phyloP scores from a whole-genome alignment of 768 basidiomycete genomes.

The Tricholoma hemisulphureum region DNA sequence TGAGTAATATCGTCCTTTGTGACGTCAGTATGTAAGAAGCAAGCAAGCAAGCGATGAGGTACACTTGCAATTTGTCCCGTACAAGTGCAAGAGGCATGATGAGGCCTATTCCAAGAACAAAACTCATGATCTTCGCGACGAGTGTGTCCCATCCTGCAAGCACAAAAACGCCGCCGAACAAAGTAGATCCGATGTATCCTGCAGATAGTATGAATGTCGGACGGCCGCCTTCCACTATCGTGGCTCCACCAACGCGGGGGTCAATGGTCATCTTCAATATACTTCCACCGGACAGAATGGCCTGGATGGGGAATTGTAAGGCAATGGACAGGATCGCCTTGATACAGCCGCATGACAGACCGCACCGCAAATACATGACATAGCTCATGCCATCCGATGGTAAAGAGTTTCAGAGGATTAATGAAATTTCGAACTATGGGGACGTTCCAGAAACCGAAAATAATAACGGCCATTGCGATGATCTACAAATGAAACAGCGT shows the following conservation, averaged over 20 bases:
- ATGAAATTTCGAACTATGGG: constrained; percentile 77
- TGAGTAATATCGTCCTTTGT: constrained; percentile 79
- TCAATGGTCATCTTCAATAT: constrained; percentile 82
- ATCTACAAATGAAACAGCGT: constrained; percentile 45
- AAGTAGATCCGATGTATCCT: constrained; percentile 80
- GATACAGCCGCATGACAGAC: constrained; percentile 6
- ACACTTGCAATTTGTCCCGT: constrained; percentile 81
- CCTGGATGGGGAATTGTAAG: constrained; percentile 39
- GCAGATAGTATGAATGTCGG: constrained; percentile 71
- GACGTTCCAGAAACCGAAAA: constrained; percentile 87
- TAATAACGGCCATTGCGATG: constrained; percentile 81
- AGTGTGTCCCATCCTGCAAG: constrained; percentile 86
- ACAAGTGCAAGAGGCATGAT: constrained; percentile 84
- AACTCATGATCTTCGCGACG: constrained; percentile 89
- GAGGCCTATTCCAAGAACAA: constrained; percentile 83
- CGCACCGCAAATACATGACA: constrained; percentile 78
- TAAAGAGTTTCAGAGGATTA: constrained; percentile 82
- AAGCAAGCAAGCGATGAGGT: not conserved
- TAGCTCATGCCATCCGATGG: constrained; percentile 87
- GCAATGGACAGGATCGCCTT: not conserved
- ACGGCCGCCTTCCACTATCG: constrained; percentile 73
- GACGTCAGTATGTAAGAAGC: not conserved
- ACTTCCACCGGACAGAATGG: constrained; percentile 74
- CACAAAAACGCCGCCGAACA: constrained; percentile 81
- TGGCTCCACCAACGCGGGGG: constrained; percentile 75